These are phyloP conservation scores for Boletus rubescentipes DNA, from an alignment of 768 basidiomycete species.

Conservation along the genomic window DNA sequence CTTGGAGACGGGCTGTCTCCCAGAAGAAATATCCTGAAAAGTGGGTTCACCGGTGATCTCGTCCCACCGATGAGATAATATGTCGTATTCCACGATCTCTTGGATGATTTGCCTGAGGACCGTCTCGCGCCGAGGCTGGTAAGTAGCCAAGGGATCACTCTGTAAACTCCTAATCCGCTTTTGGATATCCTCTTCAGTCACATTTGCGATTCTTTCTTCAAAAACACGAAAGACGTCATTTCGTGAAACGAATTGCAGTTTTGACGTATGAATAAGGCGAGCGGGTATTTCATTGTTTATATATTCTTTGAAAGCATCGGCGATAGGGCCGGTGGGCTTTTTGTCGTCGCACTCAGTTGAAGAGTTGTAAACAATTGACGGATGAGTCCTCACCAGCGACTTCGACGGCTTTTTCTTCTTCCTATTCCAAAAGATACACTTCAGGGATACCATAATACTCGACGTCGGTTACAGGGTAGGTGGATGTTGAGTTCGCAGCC, in stretches of 20 bases:
- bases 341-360: not conserved
- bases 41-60: constrained; percentile 8
- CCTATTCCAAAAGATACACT: too few species aligned
- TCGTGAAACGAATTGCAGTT: constrained; percentile 6
- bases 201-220: not conserved
- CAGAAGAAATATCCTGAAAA: not conserved
- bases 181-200: constrained; percentile 5
- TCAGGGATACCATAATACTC: too few species aligned
- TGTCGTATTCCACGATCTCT: constrained; percentile 9
- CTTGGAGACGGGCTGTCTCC: not conserved
- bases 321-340: not conserved
- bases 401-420: too few species aligned
- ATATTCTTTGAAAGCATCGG: constrained; percentile 7
- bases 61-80: constrained; percentile 17
- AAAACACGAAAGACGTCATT: constrained; percentile 6
- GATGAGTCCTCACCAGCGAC: too few species aligned
- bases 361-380: too few species aligned
- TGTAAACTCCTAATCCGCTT: not conserved
- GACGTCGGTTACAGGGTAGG: too few species aligned
- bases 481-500: too few species aligned
- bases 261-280: constrained; percentile 7
- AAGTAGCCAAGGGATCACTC: not conserved
- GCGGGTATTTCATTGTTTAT: constrained; percentile 13
- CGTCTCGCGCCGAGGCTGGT: not conserved
- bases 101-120: constrained; percentile 12